Evolutionary conservation across 176 grass and related monocot species (phyloP).

Genomic region (Juncus inflexus): DNA sequence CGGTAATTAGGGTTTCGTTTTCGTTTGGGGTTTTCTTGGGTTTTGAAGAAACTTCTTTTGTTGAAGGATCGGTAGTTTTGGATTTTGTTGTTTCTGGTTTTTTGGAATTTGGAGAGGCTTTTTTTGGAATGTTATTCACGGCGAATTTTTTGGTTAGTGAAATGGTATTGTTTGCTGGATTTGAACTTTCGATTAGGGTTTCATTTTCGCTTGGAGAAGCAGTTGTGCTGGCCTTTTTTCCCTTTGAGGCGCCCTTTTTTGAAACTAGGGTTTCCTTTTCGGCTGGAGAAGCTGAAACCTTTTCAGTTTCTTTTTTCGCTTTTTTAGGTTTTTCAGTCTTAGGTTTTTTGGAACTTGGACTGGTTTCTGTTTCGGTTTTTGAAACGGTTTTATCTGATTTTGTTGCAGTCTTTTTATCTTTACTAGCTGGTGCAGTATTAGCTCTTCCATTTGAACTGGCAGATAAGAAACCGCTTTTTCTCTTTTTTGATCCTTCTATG

Average conservation of each 20-base stretch:
- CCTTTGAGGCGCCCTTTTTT: conserved; percentile 12
- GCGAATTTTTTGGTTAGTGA: conserved; percentile 2
- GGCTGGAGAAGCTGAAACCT: conserved; percentile 22
- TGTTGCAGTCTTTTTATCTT: conserved; percentile 38
- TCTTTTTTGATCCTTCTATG: conserved; percentile 1
- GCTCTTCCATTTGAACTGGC: conserved; percentile 19
- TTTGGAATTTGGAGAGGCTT: not conserved
- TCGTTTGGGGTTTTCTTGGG: conserved; percentile 30
- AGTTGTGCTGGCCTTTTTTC: conserved; percentile 23
- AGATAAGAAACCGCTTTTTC: conserved; percentile 18
- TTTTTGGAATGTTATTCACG: not conserved
- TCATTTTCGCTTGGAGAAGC: conserved; percentile 36
- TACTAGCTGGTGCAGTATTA: conserved; percentile 12
- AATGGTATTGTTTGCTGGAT: not conserved
- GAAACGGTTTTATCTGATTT: conserved; percentile 32
- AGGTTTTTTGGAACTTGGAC: conserved; percentile 28
- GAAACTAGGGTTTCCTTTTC: conserved; percentile 27
- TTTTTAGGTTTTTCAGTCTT: conserved; percentile 16
- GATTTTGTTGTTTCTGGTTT: not conserved
- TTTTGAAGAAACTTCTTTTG: conserved; percentile 34
- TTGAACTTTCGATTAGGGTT: conserved; percentile 4
- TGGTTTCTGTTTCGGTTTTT: conserved; percentile 30
- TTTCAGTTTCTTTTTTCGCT: conserved; percentile 29
- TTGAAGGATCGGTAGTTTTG: conserved; percentile 3
- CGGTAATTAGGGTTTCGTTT: conserved; percentile 4